Conservation (phyloP, 169 alveolate genomes). For the Plasmodium inui region DNA sequence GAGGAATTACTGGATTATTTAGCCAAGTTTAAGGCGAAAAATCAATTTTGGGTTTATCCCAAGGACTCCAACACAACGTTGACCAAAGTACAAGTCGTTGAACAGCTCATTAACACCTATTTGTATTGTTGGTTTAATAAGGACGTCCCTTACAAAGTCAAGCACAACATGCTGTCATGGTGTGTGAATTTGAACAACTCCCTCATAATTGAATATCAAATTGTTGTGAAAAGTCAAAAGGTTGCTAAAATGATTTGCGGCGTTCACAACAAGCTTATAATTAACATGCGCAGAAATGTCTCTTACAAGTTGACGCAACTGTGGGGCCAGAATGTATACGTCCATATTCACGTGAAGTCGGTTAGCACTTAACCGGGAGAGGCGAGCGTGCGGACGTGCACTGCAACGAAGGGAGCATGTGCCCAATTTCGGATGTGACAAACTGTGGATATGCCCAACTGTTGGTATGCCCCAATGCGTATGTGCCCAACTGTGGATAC, state of each 20-base stretch:
- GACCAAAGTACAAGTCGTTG: slow-evolving; percentile 85
- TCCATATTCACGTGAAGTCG: slow-evolving; percentile 82
- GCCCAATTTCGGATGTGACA: too few species aligned
- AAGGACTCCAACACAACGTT: slow-evolving; percentile 83
- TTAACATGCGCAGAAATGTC: slow-evolving; percentile 84
- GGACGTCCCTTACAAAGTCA: slow-evolving; percentile 85
- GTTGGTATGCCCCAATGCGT: not conserved
- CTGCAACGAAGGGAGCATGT: too few species aligned
- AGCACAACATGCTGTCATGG: slow-evolving; percentile 85
- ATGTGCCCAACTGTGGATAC: not conserved
- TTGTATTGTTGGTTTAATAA: slow-evolving; percentile 88
- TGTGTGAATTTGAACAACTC: slow-evolving; percentile 78
- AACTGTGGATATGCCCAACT: too few species aligned
- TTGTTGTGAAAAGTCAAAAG: slow-evolving; percentile 8
- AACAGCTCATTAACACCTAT: slow-evolving; percentile 84
- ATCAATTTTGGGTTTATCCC: slow-evolving; percentile 88
- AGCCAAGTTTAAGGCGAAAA: slow-evolving; percentile 76
- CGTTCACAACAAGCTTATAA: slow-evolving; percentile 78
- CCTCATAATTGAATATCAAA: slow-evolving; percentile 81
- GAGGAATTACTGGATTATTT: slow-evolving; percentile 81
- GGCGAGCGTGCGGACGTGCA: too few species aligned
- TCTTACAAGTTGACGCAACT: slow-evolving; percentile 80
- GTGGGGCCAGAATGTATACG: slow-evolving; percentile 83
- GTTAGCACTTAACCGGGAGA: slow-evolving; percentile 6
- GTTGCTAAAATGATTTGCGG: slow-evolving; percentile 88